Percentiles rank a stretch among this genome's conserved stretches.
phyloP scores from a whole-genome alignment of 495 filamentous ascomycete species.

The Penicillium riverlandense region DNA sequence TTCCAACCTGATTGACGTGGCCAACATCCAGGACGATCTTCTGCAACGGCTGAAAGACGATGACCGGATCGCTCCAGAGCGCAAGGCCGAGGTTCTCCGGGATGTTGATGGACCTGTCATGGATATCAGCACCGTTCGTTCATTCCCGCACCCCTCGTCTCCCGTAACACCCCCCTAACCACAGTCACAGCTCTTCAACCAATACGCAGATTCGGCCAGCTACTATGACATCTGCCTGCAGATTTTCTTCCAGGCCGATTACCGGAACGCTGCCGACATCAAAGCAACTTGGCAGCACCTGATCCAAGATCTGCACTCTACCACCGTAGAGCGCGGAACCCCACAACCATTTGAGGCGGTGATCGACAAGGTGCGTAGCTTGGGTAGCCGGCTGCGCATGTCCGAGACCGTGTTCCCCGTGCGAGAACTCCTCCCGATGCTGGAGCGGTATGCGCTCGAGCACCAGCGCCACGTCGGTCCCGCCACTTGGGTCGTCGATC shows the following conservation, averaged over 20 bases:
- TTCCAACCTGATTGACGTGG: slow-evolving; percentile 81
- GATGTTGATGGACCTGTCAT: slow-evolving; percentile 69
- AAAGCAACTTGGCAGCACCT: slow-evolving; percentile 75
- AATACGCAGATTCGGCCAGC: slow-evolving; percentile 75
- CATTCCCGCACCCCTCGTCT: neutral
- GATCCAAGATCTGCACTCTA: slow-evolving; percentile 60
- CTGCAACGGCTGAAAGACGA: slow-evolving; percentile 74
- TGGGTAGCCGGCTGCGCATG: slow-evolving; percentile 72
- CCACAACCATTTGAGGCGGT: slow-evolving; percentile 73
- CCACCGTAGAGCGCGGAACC: slow-evolving; percentile 46
- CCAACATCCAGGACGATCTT: slow-evolving; percentile 90
- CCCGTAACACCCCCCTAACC: neutral
- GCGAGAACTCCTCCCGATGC: slow-evolving; percentile 54
- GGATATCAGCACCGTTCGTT: slow-evolving; percentile 63
- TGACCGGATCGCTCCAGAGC: slow-evolving; percentile 51
- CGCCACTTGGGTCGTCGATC: slow-evolving; percentile 72
- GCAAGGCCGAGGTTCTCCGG: slow-evolving; percentile 50
- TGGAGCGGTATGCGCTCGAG: slow-evolving; percentile 72
- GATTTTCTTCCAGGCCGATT: slow-evolving; percentile 83
- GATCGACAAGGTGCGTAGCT: slow-evolving; percentile 60
- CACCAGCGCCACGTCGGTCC: slow-evolving; percentile 60
- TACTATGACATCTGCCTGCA: slow-evolving; percentile 91
- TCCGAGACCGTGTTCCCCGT: slow-evolving; percentile 76
- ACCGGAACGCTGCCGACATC: slow-evolving; percentile 78
- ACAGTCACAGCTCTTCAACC: slow-evolving; percentile 65